Conservation (phyloP, 2,329 filamentous ascomycete genomes). For the Blumeria hordei region DNA sequence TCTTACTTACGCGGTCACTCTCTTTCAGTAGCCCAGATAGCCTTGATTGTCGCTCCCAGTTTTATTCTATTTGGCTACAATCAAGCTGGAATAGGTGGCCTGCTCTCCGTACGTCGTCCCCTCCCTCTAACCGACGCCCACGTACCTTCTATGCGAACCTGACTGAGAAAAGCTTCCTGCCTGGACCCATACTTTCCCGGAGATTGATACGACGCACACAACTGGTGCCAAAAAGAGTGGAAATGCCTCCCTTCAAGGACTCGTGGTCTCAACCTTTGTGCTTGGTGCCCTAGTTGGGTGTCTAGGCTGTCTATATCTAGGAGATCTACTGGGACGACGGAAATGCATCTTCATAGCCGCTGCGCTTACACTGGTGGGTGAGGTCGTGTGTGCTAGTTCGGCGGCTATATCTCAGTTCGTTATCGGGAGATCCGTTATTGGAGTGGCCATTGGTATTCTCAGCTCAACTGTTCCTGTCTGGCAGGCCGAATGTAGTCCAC, state of each 20-base stretch:
- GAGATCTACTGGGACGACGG: slow-evolving; percentile 25
- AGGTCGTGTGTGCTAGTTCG: not conserved
- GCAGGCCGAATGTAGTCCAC: slow-evolving; percentile 29
- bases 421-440: slow-evolving; percentile 24
- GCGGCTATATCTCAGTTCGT: slow-evolving; percentile 25
- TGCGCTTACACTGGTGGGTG: not conserved
- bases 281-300: slow-evolving; percentile 28
- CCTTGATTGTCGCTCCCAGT: not conserved
- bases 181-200: not conserved
- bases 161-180: not conserved
- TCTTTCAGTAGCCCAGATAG: not conserved
- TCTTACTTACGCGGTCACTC: not conserved
- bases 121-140: not conserved
- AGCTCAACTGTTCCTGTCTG: slow-evolving; percentile 30
- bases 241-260: slow-evolving; percentile 16
- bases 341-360: not conserved
- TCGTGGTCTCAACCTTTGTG: slow-evolving; percentile 32
- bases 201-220: not conserved
- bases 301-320: slow-evolving; percentile 22
- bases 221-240: not conserved
- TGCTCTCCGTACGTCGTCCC: not conserved
- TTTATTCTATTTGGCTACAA: not conserved
- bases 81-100: not conserved
- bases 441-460: slow-evolving; percentile 27
- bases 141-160: not conserved